phyloP scores from a whole-genome alignment of 2,329 filamentous ascomycete species.

The Alternaria sp. region DNA sequence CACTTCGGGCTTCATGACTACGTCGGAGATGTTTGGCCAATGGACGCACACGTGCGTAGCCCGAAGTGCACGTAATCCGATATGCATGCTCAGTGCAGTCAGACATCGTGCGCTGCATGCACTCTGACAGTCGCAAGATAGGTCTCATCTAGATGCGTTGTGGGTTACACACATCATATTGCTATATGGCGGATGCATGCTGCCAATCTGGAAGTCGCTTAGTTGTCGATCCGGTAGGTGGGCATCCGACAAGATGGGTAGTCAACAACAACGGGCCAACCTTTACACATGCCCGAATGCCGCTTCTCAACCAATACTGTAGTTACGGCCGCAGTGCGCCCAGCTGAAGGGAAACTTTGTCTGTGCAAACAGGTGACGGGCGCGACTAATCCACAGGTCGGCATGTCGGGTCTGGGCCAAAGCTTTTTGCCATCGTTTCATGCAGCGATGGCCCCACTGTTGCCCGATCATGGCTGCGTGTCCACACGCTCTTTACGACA shows the following conservation, averaged over 20 bases:
- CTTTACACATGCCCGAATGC: neutral
- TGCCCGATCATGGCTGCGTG: constrained; percentile 7
- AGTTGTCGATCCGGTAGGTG: neutral
- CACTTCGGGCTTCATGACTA: neutral
- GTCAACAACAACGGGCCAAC: neutral
- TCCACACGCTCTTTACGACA: constrained; percentile 1
- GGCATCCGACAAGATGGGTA: neutral
- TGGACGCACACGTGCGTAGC: neutral
- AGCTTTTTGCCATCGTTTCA: constrained; percentile 1
- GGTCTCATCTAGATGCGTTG: neutral
- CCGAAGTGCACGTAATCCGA: neutral
- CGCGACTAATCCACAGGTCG: neutral
- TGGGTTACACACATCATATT: neutral
- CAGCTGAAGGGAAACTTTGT: neutral
- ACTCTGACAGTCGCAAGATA: neutral
- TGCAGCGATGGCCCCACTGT: constrained; percentile 13
- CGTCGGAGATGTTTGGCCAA: neutral
- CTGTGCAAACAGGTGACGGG: neutral
- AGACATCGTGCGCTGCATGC: neutral
- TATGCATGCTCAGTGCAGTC: neutral
- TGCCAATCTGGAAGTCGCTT: neutral
- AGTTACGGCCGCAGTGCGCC: neutral
- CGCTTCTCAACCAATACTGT: neutral
- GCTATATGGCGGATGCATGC: neutral
- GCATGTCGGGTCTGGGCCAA: constrained; percentile 4